A percentile compares a stretch with the other conserved stretches of the same genome.
phyloP scores from a whole-genome alignment of 208 protist genomes.

The Naegleria gruberi region DNA sequence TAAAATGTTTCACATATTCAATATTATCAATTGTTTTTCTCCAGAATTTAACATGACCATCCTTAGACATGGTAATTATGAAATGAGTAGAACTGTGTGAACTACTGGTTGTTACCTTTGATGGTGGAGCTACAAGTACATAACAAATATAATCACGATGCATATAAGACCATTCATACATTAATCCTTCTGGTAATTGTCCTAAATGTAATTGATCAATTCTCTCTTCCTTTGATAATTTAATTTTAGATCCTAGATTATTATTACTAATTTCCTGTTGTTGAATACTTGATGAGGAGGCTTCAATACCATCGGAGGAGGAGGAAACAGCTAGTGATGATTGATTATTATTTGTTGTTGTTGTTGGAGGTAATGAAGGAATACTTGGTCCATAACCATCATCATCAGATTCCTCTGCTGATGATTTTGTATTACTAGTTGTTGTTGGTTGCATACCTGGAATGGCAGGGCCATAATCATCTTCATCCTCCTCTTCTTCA shows the following conservation, averaged over 20 bases:
- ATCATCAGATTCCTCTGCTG: not conserved
- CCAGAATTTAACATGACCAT: constrained; percentile 83
- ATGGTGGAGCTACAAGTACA: constrained; percentile 31
- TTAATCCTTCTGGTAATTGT: constrained; percentile 45
- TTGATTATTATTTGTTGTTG: too few relatives aligned
- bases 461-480: not conserved
- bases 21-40: constrained; percentile 60
- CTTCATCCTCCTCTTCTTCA: not conserved
- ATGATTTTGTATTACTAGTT: not conserved
- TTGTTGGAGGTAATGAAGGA: not conserved
- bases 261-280: too few relatives aligned
- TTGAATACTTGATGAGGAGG: too few relatives aligned
- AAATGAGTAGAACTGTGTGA: constrained; percentile 47
- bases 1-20: constrained; percentile 78
- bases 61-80: constrained; percentile 56
- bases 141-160: constrained; percentile 58
- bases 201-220: not conserved
- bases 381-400: not conserved
- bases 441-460: not conserved
- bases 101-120: not conserved
- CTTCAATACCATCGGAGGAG: too few relatives aligned
- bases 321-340: too few relatives aligned
- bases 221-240: not conserved
- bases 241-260: too few relatives aligned
- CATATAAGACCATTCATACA: constrained; percentile 77